phyloP scores from a whole-genome alignment of 2,329 filamentous ascomycete species.

The Diaporthe sp. region DNA sequence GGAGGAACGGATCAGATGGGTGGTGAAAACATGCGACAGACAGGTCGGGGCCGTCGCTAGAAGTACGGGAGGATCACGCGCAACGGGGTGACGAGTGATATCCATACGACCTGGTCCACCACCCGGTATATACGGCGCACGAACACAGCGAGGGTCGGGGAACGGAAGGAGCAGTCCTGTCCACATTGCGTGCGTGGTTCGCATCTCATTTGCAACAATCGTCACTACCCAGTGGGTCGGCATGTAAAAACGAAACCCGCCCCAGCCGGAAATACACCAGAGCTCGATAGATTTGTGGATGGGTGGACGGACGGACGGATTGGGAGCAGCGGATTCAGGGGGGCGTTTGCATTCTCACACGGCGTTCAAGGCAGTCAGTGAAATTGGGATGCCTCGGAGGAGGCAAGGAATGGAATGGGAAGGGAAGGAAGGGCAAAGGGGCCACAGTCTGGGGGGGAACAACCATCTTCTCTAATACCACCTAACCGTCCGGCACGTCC shows the following conservation, averaged over 20 bases:
- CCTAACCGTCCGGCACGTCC: constrained; percentile 14
- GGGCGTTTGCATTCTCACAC: constrained; percentile 36
- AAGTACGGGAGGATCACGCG: not conserved
- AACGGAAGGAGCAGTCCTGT: not conserved
- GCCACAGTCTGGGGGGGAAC: not conserved
- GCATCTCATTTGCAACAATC: not conserved
- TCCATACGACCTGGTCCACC: not conserved
- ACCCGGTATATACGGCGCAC: not conserved
- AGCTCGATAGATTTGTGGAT: not conserved
- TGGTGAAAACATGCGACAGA: no score
- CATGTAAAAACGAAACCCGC: not conserved
- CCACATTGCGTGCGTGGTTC: no score
- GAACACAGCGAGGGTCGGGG: not conserved
- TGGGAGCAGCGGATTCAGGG: not conserved
- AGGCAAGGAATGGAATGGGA: not conserved
- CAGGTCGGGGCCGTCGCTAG: not conserved
- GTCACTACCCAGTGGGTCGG: no score
- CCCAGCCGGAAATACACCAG: not conserved
- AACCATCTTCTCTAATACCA: constrained; percentile 4
- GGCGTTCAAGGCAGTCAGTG: constrained; percentile 27
- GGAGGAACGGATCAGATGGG: not conserved
- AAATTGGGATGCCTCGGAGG: not conserved
- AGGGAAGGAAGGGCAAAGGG: not conserved
- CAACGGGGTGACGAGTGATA: constrained; percentile 3
- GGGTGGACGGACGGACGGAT: not conserved